phyloP scores from a whole-genome alignment of 371 early-diverging fungal species.

The Rhizopus sp. region DNA sequence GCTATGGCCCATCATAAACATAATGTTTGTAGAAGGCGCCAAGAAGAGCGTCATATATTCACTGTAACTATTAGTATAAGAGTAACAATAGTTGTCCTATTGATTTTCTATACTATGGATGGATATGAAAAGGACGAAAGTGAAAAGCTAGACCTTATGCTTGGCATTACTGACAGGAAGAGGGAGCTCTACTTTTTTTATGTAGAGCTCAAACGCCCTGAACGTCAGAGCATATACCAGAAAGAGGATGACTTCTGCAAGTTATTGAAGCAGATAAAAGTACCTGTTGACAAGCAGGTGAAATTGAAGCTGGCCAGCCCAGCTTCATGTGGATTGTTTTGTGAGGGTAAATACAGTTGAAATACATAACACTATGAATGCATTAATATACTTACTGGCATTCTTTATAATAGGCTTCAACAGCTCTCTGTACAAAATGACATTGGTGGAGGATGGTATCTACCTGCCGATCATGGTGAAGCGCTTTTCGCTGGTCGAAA shows the following conservation, averaged over 20 bases:
- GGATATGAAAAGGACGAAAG: neutral
- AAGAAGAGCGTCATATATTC: too few relatives aligned
- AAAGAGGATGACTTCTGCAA: slow-evolving; percentile 5
- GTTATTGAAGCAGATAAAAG: slow-evolving; percentile 8
- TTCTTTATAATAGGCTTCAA: slow-evolving; percentile 4
- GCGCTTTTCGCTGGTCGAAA: too few relatives aligned
- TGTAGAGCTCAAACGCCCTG: slow-evolving; percentile 10
- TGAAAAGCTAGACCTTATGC: neutral
- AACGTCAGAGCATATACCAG: slow-evolving; percentile 1
- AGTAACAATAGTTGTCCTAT: too few relatives aligned
- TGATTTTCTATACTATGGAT: too few relatives aligned
- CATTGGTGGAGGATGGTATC: slow-evolving; percentile 1
- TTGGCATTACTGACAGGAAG: neutral
- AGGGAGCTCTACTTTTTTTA: neutral
- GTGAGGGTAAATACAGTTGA: slow-evolving; percentile 2
- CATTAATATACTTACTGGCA: neutral
- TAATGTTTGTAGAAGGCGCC: too few relatives aligned
- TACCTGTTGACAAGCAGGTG: slow-evolving; percentile 5
- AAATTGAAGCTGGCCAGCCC: neutral
- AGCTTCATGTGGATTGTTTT: neutral
- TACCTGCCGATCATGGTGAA: neutral
- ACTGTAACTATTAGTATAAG: too few relatives aligned
- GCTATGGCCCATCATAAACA: too few relatives aligned
- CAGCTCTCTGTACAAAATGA: slow-evolving; percentile 8
- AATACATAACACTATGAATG: neutral